Evolutionary conservation across 495 filamentous ascomycete species (phyloP).

Genomic region (Penicillium diatomitis): DNA sequence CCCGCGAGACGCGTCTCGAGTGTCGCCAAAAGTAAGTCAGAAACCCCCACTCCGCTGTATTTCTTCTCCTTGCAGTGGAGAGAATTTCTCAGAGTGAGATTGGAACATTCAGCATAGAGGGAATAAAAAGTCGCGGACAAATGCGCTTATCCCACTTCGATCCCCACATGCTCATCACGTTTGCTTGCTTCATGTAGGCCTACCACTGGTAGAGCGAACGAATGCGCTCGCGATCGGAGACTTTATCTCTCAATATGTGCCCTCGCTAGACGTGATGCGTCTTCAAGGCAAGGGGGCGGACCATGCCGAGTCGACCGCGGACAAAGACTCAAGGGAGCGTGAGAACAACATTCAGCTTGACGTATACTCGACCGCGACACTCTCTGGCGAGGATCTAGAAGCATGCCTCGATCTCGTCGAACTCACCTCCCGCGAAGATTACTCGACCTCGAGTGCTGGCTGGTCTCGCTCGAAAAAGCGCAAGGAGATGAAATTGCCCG

Average conservation of each 20-base stretch:
- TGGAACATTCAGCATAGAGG: too few species aligned
- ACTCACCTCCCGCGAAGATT: slow-evolving; percentile 56
- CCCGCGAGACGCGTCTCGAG: slow-evolving; percentile 8
- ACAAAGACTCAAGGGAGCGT: background rate
- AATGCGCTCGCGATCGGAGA: slow-evolving; percentile 27
- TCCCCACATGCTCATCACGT: too few species aligned
- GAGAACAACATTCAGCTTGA: slow-evolving; percentile 5
- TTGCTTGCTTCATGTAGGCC: background rate
- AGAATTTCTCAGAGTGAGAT: too few species aligned
- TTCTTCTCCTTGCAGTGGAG: too few species aligned
- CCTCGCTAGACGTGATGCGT: background rate
- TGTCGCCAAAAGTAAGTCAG: slow-evolving; percentile 10
- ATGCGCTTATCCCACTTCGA: too few species aligned
- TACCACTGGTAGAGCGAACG: slow-evolving; percentile 35
- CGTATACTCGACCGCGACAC: slow-evolving; percentile 36
- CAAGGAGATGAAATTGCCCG: slow-evolving; percentile 65
- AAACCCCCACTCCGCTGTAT: background rate
- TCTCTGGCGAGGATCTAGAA: slow-evolving; percentile 45
- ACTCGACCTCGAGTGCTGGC: slow-evolving; percentile 51
- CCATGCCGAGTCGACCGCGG: background rate
- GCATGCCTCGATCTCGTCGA: slow-evolving; percentile 65
- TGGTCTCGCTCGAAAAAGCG: slow-evolving; percentile 65
- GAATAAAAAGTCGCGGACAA: too few species aligned
- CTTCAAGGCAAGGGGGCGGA: background rate
- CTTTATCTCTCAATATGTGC: slow-evolving; percentile 26